Base-by-base conservation (phyloP, 495 filamentous ascomycete species). In the Daldinia childiae region DNA sequence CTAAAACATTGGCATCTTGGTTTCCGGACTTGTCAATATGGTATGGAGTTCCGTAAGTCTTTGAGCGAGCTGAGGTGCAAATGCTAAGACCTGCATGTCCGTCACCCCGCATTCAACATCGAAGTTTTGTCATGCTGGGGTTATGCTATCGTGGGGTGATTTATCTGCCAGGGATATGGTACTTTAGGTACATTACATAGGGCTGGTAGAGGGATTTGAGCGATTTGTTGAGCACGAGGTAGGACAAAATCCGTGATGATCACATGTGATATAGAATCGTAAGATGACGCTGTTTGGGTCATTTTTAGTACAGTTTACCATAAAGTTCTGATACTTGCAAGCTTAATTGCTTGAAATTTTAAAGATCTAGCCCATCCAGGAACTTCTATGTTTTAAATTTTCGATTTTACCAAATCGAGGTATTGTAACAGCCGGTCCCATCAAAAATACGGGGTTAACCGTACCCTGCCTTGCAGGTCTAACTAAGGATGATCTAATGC, bases 51-150 rank as follows among this genome's bases (percentile, higher is more conserved):
- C 69, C 69, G 60, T 50, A 64, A 51, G 15, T 62, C 43, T 36
- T 29, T 27, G 9, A 4, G 11, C 4, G 30, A 58, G 50, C 26
- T 54, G 50, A 54, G 50, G 50, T 54, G 50, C 24, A 54, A 54
- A 27, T 29, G 14, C 5, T 56, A 57, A 64, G 43, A 45, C 21
- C 32, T 60, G n/a, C 69, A 59, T 14, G 60, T 64, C 60, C 55
- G 56, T 68, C 69, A 72, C 64, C 69, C 69, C 69, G 64, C 69
- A 72, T 59, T 64, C 56, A 41, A 68, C 56, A 19, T 68, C 55
- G 0, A 63, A 68, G 50, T 54, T 30, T 66, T 41, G 34, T 38
- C 50, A 19, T 60, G 29, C 21, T 51, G 32, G 50, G 62, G 43
- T 41, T 60, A 41, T 45, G 21, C 32, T 38, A 21, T 60, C 58